Conservation (phyloP, 805 yeast genomes). For the Wickerhamomyces canadensis region DNA sequence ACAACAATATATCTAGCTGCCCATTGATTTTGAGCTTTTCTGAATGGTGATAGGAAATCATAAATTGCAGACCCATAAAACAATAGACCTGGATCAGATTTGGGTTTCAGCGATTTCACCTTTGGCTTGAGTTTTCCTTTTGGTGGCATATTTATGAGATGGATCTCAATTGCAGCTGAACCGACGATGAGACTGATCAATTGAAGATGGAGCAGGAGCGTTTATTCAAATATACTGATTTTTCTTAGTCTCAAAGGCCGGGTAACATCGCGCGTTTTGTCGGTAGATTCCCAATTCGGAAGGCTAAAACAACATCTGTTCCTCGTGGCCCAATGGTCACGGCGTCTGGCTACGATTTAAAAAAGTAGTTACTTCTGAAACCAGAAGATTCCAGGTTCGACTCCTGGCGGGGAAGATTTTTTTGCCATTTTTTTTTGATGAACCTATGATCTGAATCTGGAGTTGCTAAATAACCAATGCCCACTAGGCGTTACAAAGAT, state of each 20-base stretch:
- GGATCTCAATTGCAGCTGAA: no score
- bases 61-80: constrained; percentile 63
- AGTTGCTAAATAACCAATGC: no score
- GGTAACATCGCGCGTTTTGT: background rate
- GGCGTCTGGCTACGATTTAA: constrained; percentile 67
- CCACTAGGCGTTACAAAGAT: no score
- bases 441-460: no score
- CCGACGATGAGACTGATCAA: no score
- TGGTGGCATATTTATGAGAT: background rate
- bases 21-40: constrained; percentile 85
- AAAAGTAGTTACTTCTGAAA: constrained; percentile 36
- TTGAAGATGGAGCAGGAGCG: no score
- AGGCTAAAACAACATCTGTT: constrained; percentile 30
- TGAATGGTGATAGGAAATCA: constrained; percentile 74
- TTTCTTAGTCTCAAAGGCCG: no score
- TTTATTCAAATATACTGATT: no score
- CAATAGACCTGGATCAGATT: constrained; percentile 12
- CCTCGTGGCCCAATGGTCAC: constrained; percentile 76
- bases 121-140: background rate
- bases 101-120: background rate
- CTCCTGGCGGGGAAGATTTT: constrained; percentile 31
- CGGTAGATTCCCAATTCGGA: no score
- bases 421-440: constrained; percentile 4
- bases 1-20: constrained; percentile 74
- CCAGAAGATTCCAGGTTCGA: constrained; percentile 32